Percentiles rank a stretch among this genome's conserved stretches.
phyloP scores from a whole-genome alignment of 2,329 filamentous ascomycete species.

The Aphanoascus verrucosus region DNA sequence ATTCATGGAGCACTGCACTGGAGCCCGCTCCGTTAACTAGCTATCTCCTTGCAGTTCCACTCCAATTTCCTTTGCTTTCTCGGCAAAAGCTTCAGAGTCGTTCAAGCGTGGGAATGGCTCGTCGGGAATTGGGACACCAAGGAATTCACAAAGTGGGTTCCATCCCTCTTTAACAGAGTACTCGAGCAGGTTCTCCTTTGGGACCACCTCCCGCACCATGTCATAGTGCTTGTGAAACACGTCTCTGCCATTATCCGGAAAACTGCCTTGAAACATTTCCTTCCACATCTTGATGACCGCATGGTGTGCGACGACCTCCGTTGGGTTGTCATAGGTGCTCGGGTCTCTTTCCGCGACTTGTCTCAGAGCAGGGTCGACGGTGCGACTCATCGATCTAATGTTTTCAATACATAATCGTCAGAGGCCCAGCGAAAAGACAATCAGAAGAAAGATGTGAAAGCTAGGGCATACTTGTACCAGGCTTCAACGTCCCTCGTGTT shows the following conservation, averaged over 20 bases:
- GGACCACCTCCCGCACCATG: conserved; percentile 40
- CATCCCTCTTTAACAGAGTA: conserved; percentile 45
- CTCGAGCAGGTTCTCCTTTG: conserved; percentile 43
- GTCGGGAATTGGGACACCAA: conserved; percentile 28
- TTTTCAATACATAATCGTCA: too few species aligned
- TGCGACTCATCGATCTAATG: not conserved
- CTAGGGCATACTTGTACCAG: conserved; percentile 36
- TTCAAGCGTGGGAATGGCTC: conserved; percentile 28
- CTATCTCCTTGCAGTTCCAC: too few species aligned
- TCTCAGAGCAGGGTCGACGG: not conserved
- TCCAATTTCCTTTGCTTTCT: not conserved
- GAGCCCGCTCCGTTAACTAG: too few species aligned
- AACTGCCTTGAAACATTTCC: not conserved
- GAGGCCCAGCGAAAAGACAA: too few species aligned
- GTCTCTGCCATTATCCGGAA: conserved; percentile 46
- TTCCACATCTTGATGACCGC: not conserved
- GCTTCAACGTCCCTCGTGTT: conserved; percentile 56
- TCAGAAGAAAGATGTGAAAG: too few species aligned
- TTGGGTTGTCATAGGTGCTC: not conserved
- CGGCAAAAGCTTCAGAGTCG: conserved; percentile 11
- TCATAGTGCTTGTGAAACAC: conserved; percentile 48
- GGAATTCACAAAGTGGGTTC: conserved; percentile 34
- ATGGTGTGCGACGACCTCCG: not conserved
- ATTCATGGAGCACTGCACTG: too few species aligned
- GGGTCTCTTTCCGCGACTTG: not conserved